Base-by-base conservation (phyloP, 495 filamentous ascomycete species). In the Penicillium steckii region DNA sequence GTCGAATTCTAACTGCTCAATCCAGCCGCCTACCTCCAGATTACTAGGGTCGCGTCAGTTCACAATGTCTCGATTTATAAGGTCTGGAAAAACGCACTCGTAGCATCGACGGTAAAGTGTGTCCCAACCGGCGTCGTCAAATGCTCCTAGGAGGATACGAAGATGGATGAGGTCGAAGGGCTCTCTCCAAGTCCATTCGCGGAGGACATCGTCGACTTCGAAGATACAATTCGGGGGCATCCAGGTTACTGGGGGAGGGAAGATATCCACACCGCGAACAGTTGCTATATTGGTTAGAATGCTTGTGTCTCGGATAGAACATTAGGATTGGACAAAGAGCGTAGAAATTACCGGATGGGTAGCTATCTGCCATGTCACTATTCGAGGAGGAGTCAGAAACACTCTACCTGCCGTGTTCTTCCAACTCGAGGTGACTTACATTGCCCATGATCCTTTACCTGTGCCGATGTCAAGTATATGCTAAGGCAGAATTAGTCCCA, bases 1-100 rank as follows among this genome's bases (percentile, higher is more conserved):
- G 35, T 60, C 56, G 18, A 78, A 59, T 46, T 84, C 80, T 48
- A 79, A 70, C 48, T 80, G 60, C 51, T 84, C 81, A 32, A 82
- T 60, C 64, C 75, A 83, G 26, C 74, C 81, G 45, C 79, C 78
- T 7, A 79, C 79, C 33, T 59, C 59, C 21, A 67, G 59, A 9
- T n/a, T n/a, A 2, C 38, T 41, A n/a, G 9, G 2, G 8, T 6
- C 12, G 8, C n/a, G 38, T 37, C 8, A 41, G 38, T 23, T 7
- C 2, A 13, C 23, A 9, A 3, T 21, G 35, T 4, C 4, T 8
- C 4, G 3, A 8, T 12, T 23, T 22, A 21, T 22, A 21, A 23
- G 2, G 18, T 23, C 6, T 41, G 38, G 17, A 23, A 21, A 41
- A 22, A 23, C 8, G 18, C 23, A 41, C 38, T 41, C n/a, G 38